Evolutionary conservation across 2,329 filamentous ascomycete species (phyloP), one percentile per base, ranked within the genome.

Genomic region (Madurella fahalii): DNA sequence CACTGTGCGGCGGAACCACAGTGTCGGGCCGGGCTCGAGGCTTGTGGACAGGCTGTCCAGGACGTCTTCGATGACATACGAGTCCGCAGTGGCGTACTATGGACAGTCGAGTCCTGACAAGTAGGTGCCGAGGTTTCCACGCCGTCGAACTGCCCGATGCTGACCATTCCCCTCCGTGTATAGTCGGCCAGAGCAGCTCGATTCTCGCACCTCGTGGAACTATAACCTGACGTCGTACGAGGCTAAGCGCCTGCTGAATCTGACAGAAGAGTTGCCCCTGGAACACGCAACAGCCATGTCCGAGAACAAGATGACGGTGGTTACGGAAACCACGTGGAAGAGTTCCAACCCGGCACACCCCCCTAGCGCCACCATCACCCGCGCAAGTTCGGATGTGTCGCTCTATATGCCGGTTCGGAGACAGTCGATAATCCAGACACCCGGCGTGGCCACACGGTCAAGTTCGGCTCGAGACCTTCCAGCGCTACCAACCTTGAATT

Each of bases 391-490:
- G 7, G 78, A 81, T 30, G 56, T 73, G 2, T 75, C 76, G 4
- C 60, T 78, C 11, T 78, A 75, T 58, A 73, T 74, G 30, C 76
- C 77, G 5, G 70, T 76, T 53, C 72, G 77, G 16, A 71, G 77
- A 40, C 72, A 76, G 9, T 80, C 77, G 2, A 62, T 79, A 37
- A 68, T 77, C 12, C 76, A 75, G 54, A 77, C 72, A 0, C 77
- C 78, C 0, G 78, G 78, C 11, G 69, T 80, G 18, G 78, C 78
- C 8, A 80, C 78, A 8, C 72, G 76, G 9, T 55, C 60, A 12
- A 58, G 40, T 25, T 63, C 61, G 51, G 40, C 53, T 56, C 67
- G 9, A 54, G 68, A 59, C 58, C 58, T 57, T 56, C 62, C 54
- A 41, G 55, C 49, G 49, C 44, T 48, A 3, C 59, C 65, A 30